A percentile compares a stretch with the other conserved stretches of the same genome.
These are phyloP conservation scores for Oryza officinalis DNA, from an alignment of 176 grass and related monocot genomes.

Conservation along the genomic window DNA sequence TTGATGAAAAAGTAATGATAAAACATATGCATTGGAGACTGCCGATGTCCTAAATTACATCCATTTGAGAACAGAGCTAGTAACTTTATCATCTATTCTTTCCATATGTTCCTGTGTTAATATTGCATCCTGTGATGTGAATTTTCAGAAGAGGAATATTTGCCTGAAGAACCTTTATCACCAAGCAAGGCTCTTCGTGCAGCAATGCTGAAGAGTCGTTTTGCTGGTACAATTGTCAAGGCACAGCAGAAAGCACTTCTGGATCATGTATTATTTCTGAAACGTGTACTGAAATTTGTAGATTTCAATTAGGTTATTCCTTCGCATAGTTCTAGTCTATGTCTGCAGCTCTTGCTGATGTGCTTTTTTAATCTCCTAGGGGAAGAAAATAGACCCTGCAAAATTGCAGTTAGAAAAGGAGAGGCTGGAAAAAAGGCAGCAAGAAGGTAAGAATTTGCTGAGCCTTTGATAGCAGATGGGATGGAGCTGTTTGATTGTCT, in stretches of 20 bases:
- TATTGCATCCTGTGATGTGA: slow-evolving; percentile 22
- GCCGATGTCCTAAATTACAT: no score
- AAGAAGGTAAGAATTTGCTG: slow-evolving; percentile 58
- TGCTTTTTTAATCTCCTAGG: slow-evolving; percentile 43
- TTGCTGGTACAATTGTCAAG: slow-evolving; percentile 92
- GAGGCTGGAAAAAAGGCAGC: slow-evolving; percentile 76
- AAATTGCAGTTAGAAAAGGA: slow-evolving; percentile 79
- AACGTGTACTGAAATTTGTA: slow-evolving; percentile 23
- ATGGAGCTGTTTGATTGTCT: slow-evolving; percentile 5
- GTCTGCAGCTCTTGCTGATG: slow-evolving; percentile 2
- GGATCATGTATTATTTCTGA: slow-evolving; percentile 60
- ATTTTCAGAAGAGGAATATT: slow-evolving; percentile 53
- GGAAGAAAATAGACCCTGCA: slow-evolving; percentile 63
- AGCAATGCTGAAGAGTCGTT: slow-evolving; percentile 74
- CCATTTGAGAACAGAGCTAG: no score
- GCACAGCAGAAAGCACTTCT: slow-evolving; percentile 74
- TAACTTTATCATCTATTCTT: not conserved
- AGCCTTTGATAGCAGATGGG: not conserved
- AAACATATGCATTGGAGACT: no score
- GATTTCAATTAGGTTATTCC: slow-evolving; percentile 10
- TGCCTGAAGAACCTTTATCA: slow-evolving; percentile 60
- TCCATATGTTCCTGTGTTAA: slow-evolving; percentile 15
- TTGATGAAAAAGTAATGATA: no score
- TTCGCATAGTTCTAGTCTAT: slow-evolving; percentile 11
- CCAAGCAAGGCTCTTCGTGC: slow-evolving; percentile 80